Conservation (phyloP, 2,329 filamentous ascomycete species). For the Hypoxylon sp. region DNA sequence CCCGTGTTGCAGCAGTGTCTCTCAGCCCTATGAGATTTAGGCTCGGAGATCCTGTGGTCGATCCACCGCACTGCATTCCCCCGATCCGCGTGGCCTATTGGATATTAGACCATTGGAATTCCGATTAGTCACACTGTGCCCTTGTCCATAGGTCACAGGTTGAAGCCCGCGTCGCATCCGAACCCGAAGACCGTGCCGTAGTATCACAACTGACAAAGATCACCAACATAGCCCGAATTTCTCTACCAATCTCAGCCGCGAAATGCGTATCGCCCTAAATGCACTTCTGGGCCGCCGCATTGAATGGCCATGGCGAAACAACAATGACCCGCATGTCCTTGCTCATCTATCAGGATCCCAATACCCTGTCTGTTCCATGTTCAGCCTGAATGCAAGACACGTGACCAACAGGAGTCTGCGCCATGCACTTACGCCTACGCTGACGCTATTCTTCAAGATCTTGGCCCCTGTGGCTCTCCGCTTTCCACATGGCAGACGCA, state of each 20-base stretch:
- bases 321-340: not conserved
- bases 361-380: not conserved
- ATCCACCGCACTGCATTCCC: constrained; percentile 40
- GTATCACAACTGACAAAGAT: constrained; percentile 26
- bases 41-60: constrained; percentile 41
- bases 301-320: constrained; percentile 14
- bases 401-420: constrained; percentile 28
- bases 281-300: constrained; percentile 12
- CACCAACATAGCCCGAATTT: constrained; percentile 30
- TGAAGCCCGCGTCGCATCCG: constrained; percentile 26
- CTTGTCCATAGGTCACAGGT: constrained; percentile 35
- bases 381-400: constrained; percentile 31
- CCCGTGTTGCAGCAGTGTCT: constrained; percentile 34
- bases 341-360: constrained; percentile 7
- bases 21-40: constrained; percentile 46
- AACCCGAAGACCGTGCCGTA: constrained; percentile 27
- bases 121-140: constrained; percentile 34
- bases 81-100: constrained; percentile 37
- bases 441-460: constrained; percentile 33
- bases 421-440: constrained; percentile 34
- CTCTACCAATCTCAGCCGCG: constrained; percentile 30
- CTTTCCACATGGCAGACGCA: constrained; percentile 37
- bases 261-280: constrained; percentile 16
- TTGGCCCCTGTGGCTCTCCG: constrained; percentile 34
- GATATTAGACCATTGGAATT: constrained; percentile 19